A percentile compares a stretch with the other conserved stretches of the same genome.
Evolutionary conservation across 352 stramenopile genomes (phyloP).

Genomic region (Phytophthora chlamydospora): DNA sequence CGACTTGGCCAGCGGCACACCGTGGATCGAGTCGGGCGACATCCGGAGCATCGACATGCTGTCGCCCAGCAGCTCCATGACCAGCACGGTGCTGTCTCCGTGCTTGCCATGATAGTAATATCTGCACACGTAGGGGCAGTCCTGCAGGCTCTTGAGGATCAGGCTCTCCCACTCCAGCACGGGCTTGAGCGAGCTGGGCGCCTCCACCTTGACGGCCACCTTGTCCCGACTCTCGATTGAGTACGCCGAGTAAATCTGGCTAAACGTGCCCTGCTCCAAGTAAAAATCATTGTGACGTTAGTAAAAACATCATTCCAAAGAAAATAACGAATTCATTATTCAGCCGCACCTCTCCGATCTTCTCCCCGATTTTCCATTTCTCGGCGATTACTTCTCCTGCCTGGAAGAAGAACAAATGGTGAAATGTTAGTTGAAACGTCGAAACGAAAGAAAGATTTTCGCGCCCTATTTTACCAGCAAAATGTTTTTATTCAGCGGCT

Average conservation of each 20-base stretch:
- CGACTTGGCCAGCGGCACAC: constrained; percentile 73
- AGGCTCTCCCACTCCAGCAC: constrained; percentile 90
- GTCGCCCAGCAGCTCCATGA: constrained; percentile 89
- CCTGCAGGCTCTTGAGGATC: constrained; percentile 87
- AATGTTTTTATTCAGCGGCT: constrained; percentile 86
- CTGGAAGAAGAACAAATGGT: constrained; percentile 34
- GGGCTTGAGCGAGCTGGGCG: constrained; percentile 84
- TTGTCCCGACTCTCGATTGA: constrained; percentile 73
- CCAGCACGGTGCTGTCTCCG: constrained; percentile 84
- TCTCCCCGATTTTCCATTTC: constrained; percentile 87
- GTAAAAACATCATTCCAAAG: constrained; percentile 8
- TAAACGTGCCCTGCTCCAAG: constrained; percentile 75
- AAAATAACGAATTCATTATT: background rate
- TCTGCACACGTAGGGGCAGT: constrained; percentile 82
- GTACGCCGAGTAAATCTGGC: constrained; percentile 89
- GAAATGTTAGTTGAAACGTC: constrained; percentile 5
- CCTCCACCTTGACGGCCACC: constrained; percentile 88
- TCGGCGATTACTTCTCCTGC: constrained; percentile 83
- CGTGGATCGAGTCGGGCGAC: constrained; percentile 79
- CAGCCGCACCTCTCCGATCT: constrained; percentile 78
- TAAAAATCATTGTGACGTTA: constrained; percentile 8
- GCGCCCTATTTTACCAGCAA: constrained; percentile 52
- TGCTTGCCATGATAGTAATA: constrained; percentile 90
- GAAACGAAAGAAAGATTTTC: constrained; percentile 4
- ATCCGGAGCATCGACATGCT: constrained; percentile 91